These are phyloP conservation scores for Trichoderma orchidacearum DNA, from an alignment of 495 filamentous ascomycete species.

Conservation along the genomic window DNA sequence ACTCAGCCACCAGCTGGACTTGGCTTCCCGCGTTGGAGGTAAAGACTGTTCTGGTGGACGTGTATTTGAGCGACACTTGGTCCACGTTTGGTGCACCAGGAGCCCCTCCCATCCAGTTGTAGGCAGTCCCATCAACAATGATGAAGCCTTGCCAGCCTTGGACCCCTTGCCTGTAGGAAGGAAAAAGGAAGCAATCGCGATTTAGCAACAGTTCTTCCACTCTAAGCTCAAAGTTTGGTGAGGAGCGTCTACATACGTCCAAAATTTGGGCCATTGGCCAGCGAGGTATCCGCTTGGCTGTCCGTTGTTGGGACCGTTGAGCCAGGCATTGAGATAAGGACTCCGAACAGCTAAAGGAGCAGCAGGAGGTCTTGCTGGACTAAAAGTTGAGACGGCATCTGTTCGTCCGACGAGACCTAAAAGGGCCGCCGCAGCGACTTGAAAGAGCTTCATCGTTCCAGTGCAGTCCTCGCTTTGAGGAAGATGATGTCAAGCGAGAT, in stretches of 20 bases:
- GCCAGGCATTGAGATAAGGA: slow-evolving; percentile 72
- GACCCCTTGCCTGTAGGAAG: slow-evolving; percentile 58
- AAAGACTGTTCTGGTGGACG: slow-evolving; percentile 77
- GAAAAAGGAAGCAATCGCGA: too few relatives aligned
- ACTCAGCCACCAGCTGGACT: slow-evolving; percentile 62
- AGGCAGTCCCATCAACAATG: slow-evolving; percentile 35
- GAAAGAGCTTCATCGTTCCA: background rate
- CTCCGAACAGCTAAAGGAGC: slow-evolving; percentile 69
- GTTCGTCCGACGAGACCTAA: background rate
- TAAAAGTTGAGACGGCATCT: slow-evolving; percentile 19
- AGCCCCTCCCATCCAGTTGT: slow-evolving; percentile 52
- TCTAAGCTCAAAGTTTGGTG: slow-evolving; percentile 24
- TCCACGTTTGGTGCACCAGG: slow-evolving; percentile 29
- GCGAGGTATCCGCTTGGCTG: slow-evolving; percentile 58
- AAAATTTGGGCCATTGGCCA: slow-evolving; percentile 51
- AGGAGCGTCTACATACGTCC: slow-evolving; percentile 20
- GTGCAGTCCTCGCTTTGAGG: background rate
- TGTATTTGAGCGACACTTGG: slow-evolving; percentile 52
- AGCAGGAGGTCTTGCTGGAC: slow-evolving; percentile 50
- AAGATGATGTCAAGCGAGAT: background rate
- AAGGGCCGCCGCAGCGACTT: background rate
- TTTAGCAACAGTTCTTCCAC: slow-evolving; percentile 35
- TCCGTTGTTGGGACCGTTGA: slow-evolving; percentile 54
- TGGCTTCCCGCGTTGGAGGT: slow-evolving; percentile 57
- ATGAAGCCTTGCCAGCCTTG: slow-evolving; percentile 64